Conservation (phyloP, 805 yeast species). For the Suhomyces kilbournensis region DNA sequence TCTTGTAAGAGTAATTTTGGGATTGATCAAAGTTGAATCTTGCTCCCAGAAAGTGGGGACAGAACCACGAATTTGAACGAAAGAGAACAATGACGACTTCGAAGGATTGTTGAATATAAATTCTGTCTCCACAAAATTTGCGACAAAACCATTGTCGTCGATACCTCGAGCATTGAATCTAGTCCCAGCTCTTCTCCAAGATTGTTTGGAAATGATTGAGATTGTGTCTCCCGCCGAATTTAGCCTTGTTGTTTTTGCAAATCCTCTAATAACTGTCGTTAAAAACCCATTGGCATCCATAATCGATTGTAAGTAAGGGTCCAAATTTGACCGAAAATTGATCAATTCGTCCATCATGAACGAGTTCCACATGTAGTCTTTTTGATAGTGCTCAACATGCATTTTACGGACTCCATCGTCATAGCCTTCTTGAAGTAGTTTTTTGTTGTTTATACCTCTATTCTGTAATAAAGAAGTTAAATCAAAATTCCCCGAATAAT, state of each 20-base stretch:
- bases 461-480: constrained; percentile 82
- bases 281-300: constrained; percentile 77
- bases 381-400: constrained; percentile 51
- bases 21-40: constrained; percentile 84
- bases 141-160: constrained; percentile 62
- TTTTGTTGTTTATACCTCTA: constrained; percentile 52
- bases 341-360: constrained; percentile 84
- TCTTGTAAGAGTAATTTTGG: constrained; percentile 85
- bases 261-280: constrained; percentile 92
- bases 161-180: constrained; percentile 95
- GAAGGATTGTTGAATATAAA: constrained; percentile 55
- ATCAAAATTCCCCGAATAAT: constrained; percentile 89
- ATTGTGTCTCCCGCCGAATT: constrained; percentile 43
- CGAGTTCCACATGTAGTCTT: constrained; percentile 95
- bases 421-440: constrained; percentile 9
- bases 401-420: constrained; percentile 1
- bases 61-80: constrained; percentile 89
- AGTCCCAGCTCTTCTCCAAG: constrained; percentile 98
- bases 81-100: constrained; percentile 60
- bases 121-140: constrained; percentile 64
- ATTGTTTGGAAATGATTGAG: constrained; percentile 86
- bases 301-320: constrained; percentile 51
- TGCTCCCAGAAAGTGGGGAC: constrained; percentile 99
- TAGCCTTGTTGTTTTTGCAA: constrained; percentile 72
- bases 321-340: constrained; percentile 69